These are phyloP conservation scores for Clarireedia hainanense DNA, from an alignment of 2,329 filamentous ascomycete species.

Conservation along the genomic window DNA sequence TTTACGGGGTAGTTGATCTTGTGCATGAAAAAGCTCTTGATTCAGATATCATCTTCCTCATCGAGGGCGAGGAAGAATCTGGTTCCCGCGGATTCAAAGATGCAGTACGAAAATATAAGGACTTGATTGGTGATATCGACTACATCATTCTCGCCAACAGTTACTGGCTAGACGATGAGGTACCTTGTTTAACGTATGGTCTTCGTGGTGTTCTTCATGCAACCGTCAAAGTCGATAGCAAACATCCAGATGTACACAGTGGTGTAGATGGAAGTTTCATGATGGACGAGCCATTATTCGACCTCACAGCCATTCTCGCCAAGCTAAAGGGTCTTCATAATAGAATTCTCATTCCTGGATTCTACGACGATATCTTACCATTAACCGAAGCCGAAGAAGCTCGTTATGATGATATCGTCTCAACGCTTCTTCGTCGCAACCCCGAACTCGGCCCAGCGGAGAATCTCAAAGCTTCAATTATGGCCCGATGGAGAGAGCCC, in stretches of 20 bases:
- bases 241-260: conserved; percentile 82
- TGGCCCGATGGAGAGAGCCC: conserved; percentile 92
- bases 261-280: conserved; percentile 93
- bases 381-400: conserved; percentile 68
- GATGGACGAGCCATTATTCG: conserved; percentile 85
- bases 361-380: conserved; percentile 77
- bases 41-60: conserved; percentile 86
- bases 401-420: conserved; percentile 77
- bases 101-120: conserved; percentile 71
- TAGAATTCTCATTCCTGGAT: conserved; percentile 74
- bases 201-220: conserved; percentile 90
- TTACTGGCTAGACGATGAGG: conserved; percentile 96
- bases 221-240: conserved; percentile 79
- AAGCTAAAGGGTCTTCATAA: conserved; percentile 77
- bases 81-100: conserved; percentile 87
- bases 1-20: conserved; percentile 88
- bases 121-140: conserved; percentile 81
- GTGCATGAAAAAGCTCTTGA: conserved; percentile 75
- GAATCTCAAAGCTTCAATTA: conserved; percentile 73
- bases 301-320: conserved; percentile 75
- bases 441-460: conserved; percentile 52
- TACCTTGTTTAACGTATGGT: conserved; percentile 91
- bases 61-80: conserved; percentile 94
- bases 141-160: conserved; percentile 95
- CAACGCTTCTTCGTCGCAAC: conserved; percentile 65